Evolutionary conservation across 139 green algal species (phyloP), one percentile per base, ranked within the genome.

Genomic region (Zygnema circumcarinatum): DNA sequence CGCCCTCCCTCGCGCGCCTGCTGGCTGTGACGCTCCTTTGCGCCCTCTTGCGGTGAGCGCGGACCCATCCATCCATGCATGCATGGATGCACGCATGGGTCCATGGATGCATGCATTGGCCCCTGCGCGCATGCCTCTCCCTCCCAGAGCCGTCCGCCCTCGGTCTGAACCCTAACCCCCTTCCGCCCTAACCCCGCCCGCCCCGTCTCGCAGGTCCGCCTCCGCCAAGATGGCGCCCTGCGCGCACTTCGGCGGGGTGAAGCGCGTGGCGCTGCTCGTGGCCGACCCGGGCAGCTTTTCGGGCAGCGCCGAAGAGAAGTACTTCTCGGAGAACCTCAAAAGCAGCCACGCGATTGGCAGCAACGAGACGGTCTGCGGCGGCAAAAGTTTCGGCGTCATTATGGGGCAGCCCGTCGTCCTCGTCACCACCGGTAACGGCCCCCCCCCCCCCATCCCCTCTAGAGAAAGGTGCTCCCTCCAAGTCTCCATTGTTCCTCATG

Each of bases 401-500:
- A 69, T 82, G 74, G 74, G 74, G 16, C 74, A 67, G 74, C 74
- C n/a, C n/a, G 33, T 82, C 74, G 2, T 72, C 31, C 2, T 82
- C 74, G 74, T 82, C 31, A 82, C 74, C n/a, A 82, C 74, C 16
- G 74, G 74, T 82, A 29, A 79, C n/a, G 56, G 25, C 29, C 25
- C 25, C 56, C 29, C 56, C 25, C 25, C 25, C 56, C 29, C 56
- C 25, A 72, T 72, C 56, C 25, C 25, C 56, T 72, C 25, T n/a
- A 29, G 25, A 29, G 25, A n/a, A n/a, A n/a, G 25, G 29, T 29
- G 29, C 56, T 29, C 29, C 29, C 25, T 29, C 56, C 25, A n/a
- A 29, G 56, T 29, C 25, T 72, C 25, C 25, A 72, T 25, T 72
- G 25, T 72, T 72, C 29, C n/a, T n/a, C n/a, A n/a, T n/a, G n/a